Percentiles rank a stretch among this genome's conserved stretches.
Evolutionary conservation across 257 asterid species (phyloP).

Genomic region (Nicotiana noctiflora): DNA sequence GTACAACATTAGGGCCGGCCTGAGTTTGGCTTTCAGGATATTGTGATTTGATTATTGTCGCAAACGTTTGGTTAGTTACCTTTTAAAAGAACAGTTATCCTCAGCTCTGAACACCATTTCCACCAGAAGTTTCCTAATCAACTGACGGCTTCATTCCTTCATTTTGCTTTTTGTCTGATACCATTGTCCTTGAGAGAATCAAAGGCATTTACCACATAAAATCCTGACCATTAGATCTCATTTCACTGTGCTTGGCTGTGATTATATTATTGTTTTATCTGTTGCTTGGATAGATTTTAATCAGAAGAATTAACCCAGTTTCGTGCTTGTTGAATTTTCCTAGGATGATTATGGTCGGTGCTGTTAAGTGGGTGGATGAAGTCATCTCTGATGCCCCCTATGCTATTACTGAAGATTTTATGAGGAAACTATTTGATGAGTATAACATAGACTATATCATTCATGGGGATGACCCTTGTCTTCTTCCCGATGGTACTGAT

Average conservation of each 20-base stretch:
- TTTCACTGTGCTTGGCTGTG: not conserved
- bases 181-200: not conserved
- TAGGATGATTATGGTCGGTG: slow-evolving; percentile 97
- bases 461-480: slow-evolving; percentile 95
- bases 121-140: not conserved
- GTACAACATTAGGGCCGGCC: too few relatives aligned
- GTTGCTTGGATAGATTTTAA: not conserved
- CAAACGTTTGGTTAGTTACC: not conserved
- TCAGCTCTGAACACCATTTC: not conserved
- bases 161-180: slow-evolving; percentile 1
- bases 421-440: slow-evolving; percentile 83
- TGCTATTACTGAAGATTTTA: slow-evolving; percentile 91
- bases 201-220: not conserved
- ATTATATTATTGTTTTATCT: not conserved
- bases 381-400: slow-evolving; percentile 95
- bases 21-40: not conserved
- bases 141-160: not conserved
- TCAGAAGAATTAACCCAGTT: slow-evolving; percentile 1
- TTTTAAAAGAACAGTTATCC: not conserved
- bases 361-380: slow-evolving; percentile 97
- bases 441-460: slow-evolving; percentile 83
- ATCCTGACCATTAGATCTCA: not conserved
- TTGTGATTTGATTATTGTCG: not conserved
- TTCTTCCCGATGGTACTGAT: slow-evolving; percentile 91
- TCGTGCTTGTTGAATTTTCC: slow-evolving; percentile 7